Base-by-base conservation (phyloP, 2,329 filamentous ascomycete genomes). In the Alternaria sp. region DNA sequence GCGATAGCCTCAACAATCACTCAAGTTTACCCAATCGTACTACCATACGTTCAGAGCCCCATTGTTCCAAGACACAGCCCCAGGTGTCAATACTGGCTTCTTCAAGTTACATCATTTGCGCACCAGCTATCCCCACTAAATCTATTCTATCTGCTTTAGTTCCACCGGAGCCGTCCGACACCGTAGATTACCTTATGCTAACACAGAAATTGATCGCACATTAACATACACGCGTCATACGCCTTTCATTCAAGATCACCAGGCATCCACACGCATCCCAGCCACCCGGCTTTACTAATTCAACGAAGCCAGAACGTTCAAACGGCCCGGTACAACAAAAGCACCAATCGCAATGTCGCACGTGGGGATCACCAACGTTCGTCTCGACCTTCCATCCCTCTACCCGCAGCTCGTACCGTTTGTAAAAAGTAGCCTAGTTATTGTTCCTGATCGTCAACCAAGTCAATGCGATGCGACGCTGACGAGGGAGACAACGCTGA, bases 291-390 rank as follows among this genome's bases (percentile, higher is more conserved):
- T 55, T 54, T 58, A 55, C 11, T 57, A n/a, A 36, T 55, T 50
- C 46, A n/a, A 22, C n/a, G 38, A 60, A 56, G 30, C 45, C 45
- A 57, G 41, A 53, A 41, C 25, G 43, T 28, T 50, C 30, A 18
- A 62, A 48, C 45, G 60, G 43, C 52, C 56, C 49, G 48, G 32
- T 48, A 20, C 18, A 40, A 40, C 54, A 36, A 60, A 46, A 55
- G 46, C 45, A 44, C 56, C 56, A 63, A 60, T 65, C 41, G 55
- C 22, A 44, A 40, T 12, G 30, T 53, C 25, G 58, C 49, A 62
- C 54, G 60, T 57, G 57, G 57, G 30, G 44, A 36, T 27, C 18
- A 45, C 14, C 27, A 49, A 25, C 32, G 48, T 52, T 52, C 50
- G 54, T 52, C 49, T 58, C 22, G 28, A 38, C 43, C 20, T 46